Evolutionary conservation across 106 monocot genomes (phyloP).

Genomic region (Ottelia alismoides): DNA sequence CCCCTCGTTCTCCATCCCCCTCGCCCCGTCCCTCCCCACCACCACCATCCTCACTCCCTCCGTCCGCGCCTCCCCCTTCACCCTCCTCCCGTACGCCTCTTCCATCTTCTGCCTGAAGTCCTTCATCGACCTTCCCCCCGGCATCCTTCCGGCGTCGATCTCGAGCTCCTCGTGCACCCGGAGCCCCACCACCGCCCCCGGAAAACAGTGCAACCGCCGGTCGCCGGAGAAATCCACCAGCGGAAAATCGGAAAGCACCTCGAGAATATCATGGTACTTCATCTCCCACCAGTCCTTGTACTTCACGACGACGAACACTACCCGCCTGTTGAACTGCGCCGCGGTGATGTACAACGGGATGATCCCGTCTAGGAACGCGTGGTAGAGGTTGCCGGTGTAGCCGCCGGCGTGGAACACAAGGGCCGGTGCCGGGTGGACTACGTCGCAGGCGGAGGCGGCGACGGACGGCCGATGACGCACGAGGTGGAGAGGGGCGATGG

Average conservation of each 20-base stretch:
- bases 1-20: slow-evolving; percentile 52
- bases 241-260: slow-evolving; percentile 27
- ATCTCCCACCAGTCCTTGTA: slow-evolving; percentile 51
- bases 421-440: slow-evolving; percentile 35
- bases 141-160: slow-evolving; percentile 1
- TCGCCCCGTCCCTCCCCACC: slow-evolving; percentile 38
- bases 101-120: not conserved
- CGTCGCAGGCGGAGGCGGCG: slow-evolving; percentile 23
- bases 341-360: slow-evolving; percentile 59
- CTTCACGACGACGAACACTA: slow-evolving; percentile 46
- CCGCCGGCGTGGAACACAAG: slow-evolving; percentile 70
- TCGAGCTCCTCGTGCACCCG: slow-evolving; percentile 45
- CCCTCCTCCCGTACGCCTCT: slow-evolving; percentile 1
- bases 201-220: slow-evolving; percentile 44
- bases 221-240: slow-evolving; percentile 33
- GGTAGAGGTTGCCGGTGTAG: slow-evolving; percentile 72
- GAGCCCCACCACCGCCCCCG: slow-evolving; percentile 41
- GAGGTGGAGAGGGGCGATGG: slow-evolving; percentile 37
- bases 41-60: slow-evolving; percentile 30
- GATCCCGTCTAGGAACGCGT: slow-evolving; percentile 59
- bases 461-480: not conserved
- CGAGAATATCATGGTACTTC: slow-evolving; percentile 39
- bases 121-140: not conserved
- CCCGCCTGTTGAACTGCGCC: slow-evolving; percentile 15
- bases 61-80: not conserved